Evolutionary conservation across 2,329 filamentous ascomycete species (phyloP), one percentile per base, ranked within the genome.

Genomic region (Diplocarpon mali): DNA sequence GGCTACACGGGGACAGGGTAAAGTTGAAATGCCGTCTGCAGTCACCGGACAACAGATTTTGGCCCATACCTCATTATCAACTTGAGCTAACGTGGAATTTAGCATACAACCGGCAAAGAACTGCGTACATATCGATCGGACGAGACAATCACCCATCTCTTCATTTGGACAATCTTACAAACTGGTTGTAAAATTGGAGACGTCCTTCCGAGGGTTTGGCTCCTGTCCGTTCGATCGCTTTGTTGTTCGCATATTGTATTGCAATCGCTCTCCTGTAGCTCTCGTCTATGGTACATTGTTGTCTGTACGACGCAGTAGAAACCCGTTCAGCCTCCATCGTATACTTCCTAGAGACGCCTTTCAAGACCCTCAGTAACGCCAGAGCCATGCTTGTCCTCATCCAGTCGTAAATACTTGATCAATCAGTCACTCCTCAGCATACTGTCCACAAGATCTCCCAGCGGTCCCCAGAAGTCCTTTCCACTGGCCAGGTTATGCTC

Each of bases 381-480:
- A 35, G 45, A 45, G 47, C 20, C 40, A 51, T 57, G 44, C 50
- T 37, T 38, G 40, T 47, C 40, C 38, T 29, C 31, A 5, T 5
- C 40, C 32, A 38, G 48, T 47, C 37, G 48, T 28, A 27, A 35
- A 31, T 38, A 31, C 44, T 24, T 45, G 20, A 17, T 2, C 28
- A 11, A 20, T 54, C 45, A 60, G 44, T 96, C 92, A 61, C 88
- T 95, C 67, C 82, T 82, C 68, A 96, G 67, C 89, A 98, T 98
- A 64, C 87, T 96, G 64, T 98, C 92, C 40, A 98, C 92, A 54
- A 98, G 69, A 65, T 98, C 92, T 10, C 90, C 90, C 46, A 98
- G 65, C 11, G 92, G 92, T 1, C 92, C 92, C 83, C 90, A 98
- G 69, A 90, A 98, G 65, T 98, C 92, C 67, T 94, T 89, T 40